A percentile compares a stretch with the other conserved stretches of the same genome.
Conservation (phyloP, 148 eudicot species). For the Heliosperma pusillum region DNA sequence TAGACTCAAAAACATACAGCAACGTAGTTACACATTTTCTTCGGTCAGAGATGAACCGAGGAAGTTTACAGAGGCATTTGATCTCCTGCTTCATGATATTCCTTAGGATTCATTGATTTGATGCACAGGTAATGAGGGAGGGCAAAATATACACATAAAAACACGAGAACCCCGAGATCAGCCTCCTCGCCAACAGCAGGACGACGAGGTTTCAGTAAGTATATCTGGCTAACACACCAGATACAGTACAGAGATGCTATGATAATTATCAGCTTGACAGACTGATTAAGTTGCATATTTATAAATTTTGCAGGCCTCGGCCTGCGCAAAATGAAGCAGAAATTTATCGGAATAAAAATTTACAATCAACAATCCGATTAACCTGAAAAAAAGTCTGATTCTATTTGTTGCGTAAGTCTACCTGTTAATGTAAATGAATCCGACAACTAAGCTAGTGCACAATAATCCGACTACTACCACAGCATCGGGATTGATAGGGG, state of each 20-base stretch:
- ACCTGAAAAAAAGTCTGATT: background rate
- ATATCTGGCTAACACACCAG: conserved; percentile 92
- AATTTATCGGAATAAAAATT: too few species aligned
- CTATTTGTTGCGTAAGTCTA: conserved; percentile 3
- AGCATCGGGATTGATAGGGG: conserved; percentile 81
- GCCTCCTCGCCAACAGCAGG: conserved; percentile 96
- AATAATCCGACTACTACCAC: conserved; percentile 60
- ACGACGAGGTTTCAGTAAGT: conserved; percentile 67
- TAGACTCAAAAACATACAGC: background rate
- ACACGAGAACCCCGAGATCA: conserved; percentile 87
- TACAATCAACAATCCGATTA: too few species aligned
- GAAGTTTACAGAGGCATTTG: conserved; percentile 36
- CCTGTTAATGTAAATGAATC: conserved; percentile 82
- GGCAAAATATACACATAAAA: conserved; percentile 60
- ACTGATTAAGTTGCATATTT: conserved; percentile 39
- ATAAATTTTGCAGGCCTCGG: conserved; percentile 48
- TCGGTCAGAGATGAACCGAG: background rate
- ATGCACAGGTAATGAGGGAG: conserved; percentile 73
- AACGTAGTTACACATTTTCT: background rate
- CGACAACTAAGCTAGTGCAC: conserved; percentile 55
- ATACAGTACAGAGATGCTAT: conserved; percentile 59
- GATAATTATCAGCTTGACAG: conserved; percentile 41
- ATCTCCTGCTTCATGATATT: conserved; percentile 30
- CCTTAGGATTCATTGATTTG: conserved; percentile 63
- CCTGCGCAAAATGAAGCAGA: conserved; percentile 34